Evolutionary conservation across 805 yeast genomes (phyloP).

Genomic region (Candida anglica): DNA sequence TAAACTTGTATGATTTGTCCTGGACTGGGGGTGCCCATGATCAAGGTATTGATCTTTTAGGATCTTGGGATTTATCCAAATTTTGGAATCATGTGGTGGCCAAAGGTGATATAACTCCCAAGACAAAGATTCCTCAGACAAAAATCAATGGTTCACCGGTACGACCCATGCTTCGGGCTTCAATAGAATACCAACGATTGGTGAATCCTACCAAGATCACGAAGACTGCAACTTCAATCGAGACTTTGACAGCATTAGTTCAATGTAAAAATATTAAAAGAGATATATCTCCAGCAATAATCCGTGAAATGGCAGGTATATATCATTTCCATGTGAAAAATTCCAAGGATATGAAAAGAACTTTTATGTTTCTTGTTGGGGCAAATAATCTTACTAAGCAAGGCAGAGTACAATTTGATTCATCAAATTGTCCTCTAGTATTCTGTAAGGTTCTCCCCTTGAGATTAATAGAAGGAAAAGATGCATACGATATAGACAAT

Average conservation of each 20-base stretch:
- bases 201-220: slow-evolving; percentile 19
- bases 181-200: slow-evolving; percentile 10
- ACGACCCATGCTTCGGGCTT: neutral
- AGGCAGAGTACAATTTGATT: slow-evolving; percentile 43
- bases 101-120: neutral
- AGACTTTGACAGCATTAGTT: slow-evolving; percentile 40
- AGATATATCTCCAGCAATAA: slow-evolving; percentile 41
- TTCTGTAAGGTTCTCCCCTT: slow-evolving; percentile 38
- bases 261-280: slow-evolving; percentile 52
- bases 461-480: slow-evolving; percentile 10
- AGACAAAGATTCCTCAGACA: too few relatives aligned
- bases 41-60: slow-evolving; percentile 53
- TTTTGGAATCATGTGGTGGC: slow-evolving; percentile 9
- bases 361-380: slow-evolving; percentile 42
- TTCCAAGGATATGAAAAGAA: slow-evolving; percentile 11
- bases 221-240: neutral
- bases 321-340: slow-evolving; percentile 32
- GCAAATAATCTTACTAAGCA: slow-evolving; percentile 46
- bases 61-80: slow-evolving; percentile 43
- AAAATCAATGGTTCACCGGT: neutral
- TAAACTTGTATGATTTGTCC: slow-evolving; percentile 32
- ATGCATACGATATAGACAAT: slow-evolving; percentile 27
- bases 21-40: slow-evolving; percentile 57
- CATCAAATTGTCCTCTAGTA: slow-evolving; percentile 42
- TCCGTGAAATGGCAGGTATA: slow-evolving; percentile 55